Conservation (phyloP, 768 basidiomycete genomes). For the Ramaria sp. region DNA sequence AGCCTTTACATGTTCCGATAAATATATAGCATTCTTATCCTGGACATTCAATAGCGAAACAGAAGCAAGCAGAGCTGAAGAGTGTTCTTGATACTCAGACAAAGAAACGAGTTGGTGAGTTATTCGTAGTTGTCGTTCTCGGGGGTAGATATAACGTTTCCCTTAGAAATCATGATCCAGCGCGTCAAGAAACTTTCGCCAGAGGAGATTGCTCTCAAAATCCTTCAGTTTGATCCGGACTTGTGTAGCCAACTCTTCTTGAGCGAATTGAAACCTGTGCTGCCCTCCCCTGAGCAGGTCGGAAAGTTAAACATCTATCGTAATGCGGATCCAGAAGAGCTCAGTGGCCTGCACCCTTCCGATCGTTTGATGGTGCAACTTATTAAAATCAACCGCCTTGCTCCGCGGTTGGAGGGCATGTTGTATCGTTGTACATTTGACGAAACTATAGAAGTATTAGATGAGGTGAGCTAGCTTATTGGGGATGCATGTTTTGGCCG, state of each 20-base stretch:
- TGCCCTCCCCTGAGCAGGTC: constrained; percentile 86
- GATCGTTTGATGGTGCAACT: constrained; percentile 96
- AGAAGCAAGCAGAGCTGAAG: constrained; percentile 80
- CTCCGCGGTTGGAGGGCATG: constrained; percentile 91
- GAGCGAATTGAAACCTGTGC: constrained; percentile 73
- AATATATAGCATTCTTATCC: neutral
- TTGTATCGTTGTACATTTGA: constrained; percentile 83
- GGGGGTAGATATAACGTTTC: neutral
- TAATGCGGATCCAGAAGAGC: constrained; percentile 75
- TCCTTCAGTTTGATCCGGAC: constrained; percentile 78
- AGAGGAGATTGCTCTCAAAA: constrained; percentile 74
- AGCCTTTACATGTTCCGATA: constrained; percentile 11
- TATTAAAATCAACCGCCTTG: constrained; percentile 86
- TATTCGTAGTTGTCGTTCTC: neutral
- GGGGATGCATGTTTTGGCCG: neutral
- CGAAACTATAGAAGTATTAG: constrained; percentile 70
- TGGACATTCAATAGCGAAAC: constrained; percentile 39
- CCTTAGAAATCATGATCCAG: constrained; percentile 82
- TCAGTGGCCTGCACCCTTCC: constrained; percentile 82
- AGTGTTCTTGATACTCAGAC: constrained; percentile 87
- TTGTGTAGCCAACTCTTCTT: constrained; percentile 85
- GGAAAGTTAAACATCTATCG: constrained; percentile 87
- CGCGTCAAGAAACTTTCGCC: constrained; percentile 74
- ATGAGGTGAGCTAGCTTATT: constrained; percentile 47
- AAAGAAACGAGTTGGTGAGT: constrained; percentile 87